Evolutionary conservation across 2,329 filamentous ascomycete genomes (phyloP).

Genomic region (Aspergillus sojae): DNA sequence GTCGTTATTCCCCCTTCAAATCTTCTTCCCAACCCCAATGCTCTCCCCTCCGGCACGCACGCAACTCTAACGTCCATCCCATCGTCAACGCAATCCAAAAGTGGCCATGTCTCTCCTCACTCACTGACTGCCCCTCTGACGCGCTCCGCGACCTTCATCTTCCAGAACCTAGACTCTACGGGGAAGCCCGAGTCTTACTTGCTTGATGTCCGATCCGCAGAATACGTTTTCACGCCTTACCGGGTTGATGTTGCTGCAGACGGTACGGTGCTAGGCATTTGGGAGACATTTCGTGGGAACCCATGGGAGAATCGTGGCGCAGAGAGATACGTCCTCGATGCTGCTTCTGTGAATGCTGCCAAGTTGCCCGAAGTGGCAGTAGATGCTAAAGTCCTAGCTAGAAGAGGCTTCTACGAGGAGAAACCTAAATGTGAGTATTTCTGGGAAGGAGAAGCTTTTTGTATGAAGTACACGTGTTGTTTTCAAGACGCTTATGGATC

Average conservation of each 20-base stretch:
- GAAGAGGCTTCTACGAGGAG: constrained; percentile 76
- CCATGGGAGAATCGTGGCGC: constrained; percentile 83
- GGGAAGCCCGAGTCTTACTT: constrained; percentile 65
- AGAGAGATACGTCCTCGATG: constrained; percentile 46
- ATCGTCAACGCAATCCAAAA: constrained; percentile 39
- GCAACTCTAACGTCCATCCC: constrained; percentile 52
- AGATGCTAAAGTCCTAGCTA: constrained; percentile 62
- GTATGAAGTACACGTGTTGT: neutral
- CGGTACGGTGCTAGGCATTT: constrained; percentile 61
- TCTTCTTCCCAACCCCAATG: constrained; percentile 47
- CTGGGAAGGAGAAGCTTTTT: constrained; percentile 5
- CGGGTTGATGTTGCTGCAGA: constrained; percentile 66
- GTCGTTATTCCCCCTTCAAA: constrained; percentile 46
- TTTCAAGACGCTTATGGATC: constrained; percentile 10
- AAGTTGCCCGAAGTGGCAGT: constrained; percentile 50
- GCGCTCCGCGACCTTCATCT: constrained; percentile 71
- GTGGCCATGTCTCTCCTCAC: constrained; percentile 44
- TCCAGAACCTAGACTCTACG: constrained; percentile 65
- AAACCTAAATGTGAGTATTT: constrained; percentile 70
- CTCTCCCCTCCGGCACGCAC: constrained; percentile 51
- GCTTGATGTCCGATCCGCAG: constrained; percentile 74
- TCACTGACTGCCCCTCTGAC: constrained; percentile 65
- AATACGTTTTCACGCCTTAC: constrained; percentile 75
- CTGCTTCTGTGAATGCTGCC: constrained; percentile 20
- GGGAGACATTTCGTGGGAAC: constrained; percentile 86